These are phyloP conservation scores for Scortechinia acanthostroma DNA, from an alignment of 2,329 filamentous ascomycete genomes.

Conservation along the genomic window DNA sequence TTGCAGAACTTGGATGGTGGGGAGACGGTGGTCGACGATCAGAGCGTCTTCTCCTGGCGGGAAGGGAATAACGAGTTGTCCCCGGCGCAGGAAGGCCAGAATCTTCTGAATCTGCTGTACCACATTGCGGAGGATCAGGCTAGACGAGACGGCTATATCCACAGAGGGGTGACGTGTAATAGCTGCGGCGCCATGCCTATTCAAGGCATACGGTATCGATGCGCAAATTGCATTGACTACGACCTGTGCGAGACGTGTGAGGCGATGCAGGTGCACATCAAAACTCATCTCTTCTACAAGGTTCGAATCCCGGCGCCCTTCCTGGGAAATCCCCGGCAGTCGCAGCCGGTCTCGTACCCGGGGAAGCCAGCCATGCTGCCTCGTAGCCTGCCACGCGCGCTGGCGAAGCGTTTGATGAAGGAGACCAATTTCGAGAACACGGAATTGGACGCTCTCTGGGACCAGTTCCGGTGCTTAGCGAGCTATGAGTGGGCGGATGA, in stretches of 20 bases:
- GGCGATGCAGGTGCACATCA: slow-evolving; percentile 43
- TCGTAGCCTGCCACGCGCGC: slow-evolving; percentile 38
- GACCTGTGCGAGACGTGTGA: slow-evolving; percentile 69
- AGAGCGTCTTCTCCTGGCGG: slow-evolving; percentile 2
- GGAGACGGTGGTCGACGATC: slow-evolving; percentile 12
- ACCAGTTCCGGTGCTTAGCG: slow-evolving; percentile 66
- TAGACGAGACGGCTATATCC: slow-evolving; percentile 58
- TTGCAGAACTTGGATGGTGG: neutral
- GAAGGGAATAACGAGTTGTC: slow-evolving; percentile 7
- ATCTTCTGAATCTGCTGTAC: slow-evolving; percentile 55
- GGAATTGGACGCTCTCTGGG: slow-evolving; percentile 66
- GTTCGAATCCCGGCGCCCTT: slow-evolving; percentile 63
- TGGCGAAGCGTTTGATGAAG: slow-evolving; percentile 42
- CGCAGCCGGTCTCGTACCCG: slow-evolving; percentile 53
- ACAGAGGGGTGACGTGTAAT: slow-evolving; percentile 66
- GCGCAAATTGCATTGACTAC: slow-evolving; percentile 66
- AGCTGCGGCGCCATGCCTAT: slow-evolving; percentile 61
- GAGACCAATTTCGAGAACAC: slow-evolving; percentile 51
- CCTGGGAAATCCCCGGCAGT: slow-evolving; percentile 45
- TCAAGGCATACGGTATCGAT: slow-evolving; percentile 63
- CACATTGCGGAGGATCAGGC: slow-evolving; percentile 67
- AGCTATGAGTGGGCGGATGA: slow-evolving; percentile 53
- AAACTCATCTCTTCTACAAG: slow-evolving; percentile 71
- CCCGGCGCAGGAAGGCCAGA: slow-evolving; percentile 32
- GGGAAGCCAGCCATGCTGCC: slow-evolving; percentile 54